phyloP scores from a whole-genome alignment of 2,329 filamentous ascomycete species.

The Aspergillus quadricinctus region DNA sequence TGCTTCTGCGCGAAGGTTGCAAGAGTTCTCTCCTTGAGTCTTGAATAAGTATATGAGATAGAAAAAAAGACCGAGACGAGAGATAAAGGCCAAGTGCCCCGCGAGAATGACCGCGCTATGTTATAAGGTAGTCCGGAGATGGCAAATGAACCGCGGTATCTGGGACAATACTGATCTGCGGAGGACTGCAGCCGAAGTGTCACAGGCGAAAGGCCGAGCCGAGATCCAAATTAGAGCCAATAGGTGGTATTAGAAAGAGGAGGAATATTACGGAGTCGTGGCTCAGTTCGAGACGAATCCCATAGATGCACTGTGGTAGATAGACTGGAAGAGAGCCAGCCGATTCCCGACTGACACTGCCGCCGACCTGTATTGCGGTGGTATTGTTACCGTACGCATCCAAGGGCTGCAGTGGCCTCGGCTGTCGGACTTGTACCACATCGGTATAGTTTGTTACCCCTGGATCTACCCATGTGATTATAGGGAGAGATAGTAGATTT shows the following conservation, averaged over 20 bases:
- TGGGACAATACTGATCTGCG: background rate
- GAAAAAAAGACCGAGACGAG: background rate
- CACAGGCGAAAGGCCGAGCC: conserved; percentile 7
- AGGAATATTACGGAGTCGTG: background rate
- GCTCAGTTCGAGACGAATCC: background rate
- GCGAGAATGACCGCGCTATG: background rate
- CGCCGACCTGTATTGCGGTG: conserved; percentile 8
- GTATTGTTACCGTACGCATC: conserved; percentile 26
- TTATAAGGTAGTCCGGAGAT: background rate
- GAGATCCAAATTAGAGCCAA: conserved; percentile 3
- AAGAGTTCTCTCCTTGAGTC: background rate
- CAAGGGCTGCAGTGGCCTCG: conserved; percentile 15
- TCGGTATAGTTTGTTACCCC: no score
- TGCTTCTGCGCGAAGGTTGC: background rate
- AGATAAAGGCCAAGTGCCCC: background rate
- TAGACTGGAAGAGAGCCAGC: background rate
- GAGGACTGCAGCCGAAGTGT: background rate
- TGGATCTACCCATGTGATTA: no score
- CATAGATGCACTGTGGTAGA: background rate
- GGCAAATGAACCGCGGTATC: conserved; percentile 8
- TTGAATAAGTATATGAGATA: background rate
- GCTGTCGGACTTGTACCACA: conserved; percentile 12
- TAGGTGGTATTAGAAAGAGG: background rate
- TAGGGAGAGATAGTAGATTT: no score
- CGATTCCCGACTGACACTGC: conserved; percentile 23